Base-by-base conservation (phyloP, 257 asterid species). In the Voacanga thouarsii region DNA sequence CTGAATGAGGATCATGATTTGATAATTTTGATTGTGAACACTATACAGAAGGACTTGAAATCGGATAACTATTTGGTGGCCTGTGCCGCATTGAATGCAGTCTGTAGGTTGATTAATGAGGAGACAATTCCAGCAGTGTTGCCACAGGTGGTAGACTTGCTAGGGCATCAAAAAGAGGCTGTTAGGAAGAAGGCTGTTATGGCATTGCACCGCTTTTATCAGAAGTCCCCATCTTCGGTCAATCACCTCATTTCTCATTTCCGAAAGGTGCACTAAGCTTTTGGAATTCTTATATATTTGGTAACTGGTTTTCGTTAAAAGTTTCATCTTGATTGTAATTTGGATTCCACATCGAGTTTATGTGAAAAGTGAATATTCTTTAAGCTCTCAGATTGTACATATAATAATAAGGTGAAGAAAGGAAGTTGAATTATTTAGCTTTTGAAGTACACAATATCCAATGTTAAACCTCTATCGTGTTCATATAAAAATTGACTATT, bases 71-170 rank as follows among this genome's bases (percentile, higher is more conserved):
- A 81, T 80, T 82, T 95, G 86, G 97, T 93, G 77, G 96, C 93
- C 80, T 90, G 92, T 37, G 92, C 97, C 0, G 99, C 98, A 11
- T 79, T 96, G 84, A 90, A 90, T 83, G 99, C 96, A 0, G 97
- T 93, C 9, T 96, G 99, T 83, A 89, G 82, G 87, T 87, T 96
- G 95, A 96, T 96, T 78, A 92, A 91, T 24, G 97, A 96, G 91
- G 99, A 96, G 90, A 96, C 99, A 1, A 93, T 96, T 50, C 99
- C 98, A 0, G 99, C 99, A 0, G 99, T 96, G 24, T 81, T 96
- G 92, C 94, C 96, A 1, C 97, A 92, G 87, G 97, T 96, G 76
- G 96, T 91, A 71, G 98, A 93, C 75, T 82, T 93, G 24, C 78
- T 93, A 77, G 92, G 92, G 26, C 99, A 96, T 81, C 90, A 83